phyloP scores from a whole-genome alignment of 768 basidiomycete genomes.

The Sistotremastrum niveocremeum region DNA sequence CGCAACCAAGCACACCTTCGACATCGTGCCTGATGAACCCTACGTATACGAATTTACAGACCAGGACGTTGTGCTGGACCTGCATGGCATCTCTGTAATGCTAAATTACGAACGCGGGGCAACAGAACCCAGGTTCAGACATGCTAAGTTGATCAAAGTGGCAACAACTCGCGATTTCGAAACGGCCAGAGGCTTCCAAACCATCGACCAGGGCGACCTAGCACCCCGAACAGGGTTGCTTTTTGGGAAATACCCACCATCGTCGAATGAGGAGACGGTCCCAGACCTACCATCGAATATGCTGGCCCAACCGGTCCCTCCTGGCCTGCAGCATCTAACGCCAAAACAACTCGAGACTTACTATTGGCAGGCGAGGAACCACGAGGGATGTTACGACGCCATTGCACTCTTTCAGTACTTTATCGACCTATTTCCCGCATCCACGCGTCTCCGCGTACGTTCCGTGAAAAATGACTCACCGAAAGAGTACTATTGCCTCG shows the following conservation, averaged over 20 bases:
- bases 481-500: slow-evolving; percentile 4
- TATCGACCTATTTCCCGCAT: slow-evolving; percentile 6
- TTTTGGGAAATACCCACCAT: slow-evolving; percentile 1
- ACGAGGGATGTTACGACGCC: slow-evolving; percentile 11
- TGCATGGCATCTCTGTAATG: slow-evolving; percentile 7
- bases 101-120: slow-evolving; percentile 10
- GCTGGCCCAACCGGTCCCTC: no score
- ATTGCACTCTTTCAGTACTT: slow-evolving; percentile 10
- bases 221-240: no score
- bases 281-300: slow-evolving; percentile 12
- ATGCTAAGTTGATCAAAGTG: slow-evolving; percentile 9
- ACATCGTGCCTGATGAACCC: no score
- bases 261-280: no score
- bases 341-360: slow-evolving; percentile 12
- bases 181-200: no score
- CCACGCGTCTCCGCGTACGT: slow-evolving; percentile 6
- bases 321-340: no score
- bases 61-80: no score
- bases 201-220: no score
- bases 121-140: slow-evolving; percentile 10
- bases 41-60: no score
- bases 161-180: no score
- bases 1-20: no score
- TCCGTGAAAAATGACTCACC: slow-evolving; percentile 3
- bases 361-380: slow-evolving; percentile 11